Evolutionary conservation across 108 stramenopile genomes (phyloP).

Genomic region (Cylindrotheca fusiformis): DNA sequence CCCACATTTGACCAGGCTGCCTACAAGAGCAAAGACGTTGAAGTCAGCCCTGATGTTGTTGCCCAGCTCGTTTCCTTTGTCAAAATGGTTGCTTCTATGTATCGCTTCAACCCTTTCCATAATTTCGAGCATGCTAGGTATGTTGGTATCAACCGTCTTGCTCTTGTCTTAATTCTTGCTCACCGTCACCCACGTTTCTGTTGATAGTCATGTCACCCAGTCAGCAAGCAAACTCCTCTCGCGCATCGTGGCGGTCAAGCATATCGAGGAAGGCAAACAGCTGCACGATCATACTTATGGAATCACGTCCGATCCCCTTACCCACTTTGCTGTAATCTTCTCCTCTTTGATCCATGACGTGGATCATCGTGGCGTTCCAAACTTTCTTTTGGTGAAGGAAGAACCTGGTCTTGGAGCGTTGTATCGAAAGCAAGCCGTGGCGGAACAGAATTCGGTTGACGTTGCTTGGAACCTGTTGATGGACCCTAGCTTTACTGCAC

Average conservation of each 20-base stretch:
- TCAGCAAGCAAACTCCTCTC: slow-evolving; percentile 18
- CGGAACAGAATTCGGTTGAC: slow-evolving; percentile 60
- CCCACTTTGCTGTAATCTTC: slow-evolving; percentile 43
- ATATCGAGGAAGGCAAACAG: neutral
- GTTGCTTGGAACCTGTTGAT: slow-evolving; percentile 48
- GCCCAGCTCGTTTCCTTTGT: slow-evolving; percentile 32
- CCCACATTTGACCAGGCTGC: slow-evolving; percentile 7
- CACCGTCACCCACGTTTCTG: too few relatives aligned
- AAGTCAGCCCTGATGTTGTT: slow-evolving; percentile 6
- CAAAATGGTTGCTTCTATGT: slow-evolving; percentile 28
- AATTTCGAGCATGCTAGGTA: slow-evolving; percentile 26
- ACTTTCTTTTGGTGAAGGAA: slow-evolving; percentile 47
- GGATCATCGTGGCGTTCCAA: slow-evolving; percentile 58
- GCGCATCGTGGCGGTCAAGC: slow-evolving; percentile 8
- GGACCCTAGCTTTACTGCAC: slow-evolving; percentile 31
- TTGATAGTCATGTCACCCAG: slow-evolving; percentile 14
- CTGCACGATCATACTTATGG: slow-evolving; percentile 26
- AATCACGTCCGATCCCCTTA: slow-evolving; percentile 44
- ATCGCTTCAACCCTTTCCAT: slow-evolving; percentile 40
- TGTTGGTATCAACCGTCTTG: neutral
- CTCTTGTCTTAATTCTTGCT: neutral
- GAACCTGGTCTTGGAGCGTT: slow-evolving; percentile 39
- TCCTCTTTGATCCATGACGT: slow-evolving; percentile 49
- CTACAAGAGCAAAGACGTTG: slow-evolving; percentile 3
- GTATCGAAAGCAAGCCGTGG: slow-evolving; percentile 45